Percentiles rank a stretch among this genome's conserved stretches.
Evolutionary conservation across 495 filamentous ascomycete species (phyloP).

Genomic region (Daldinia bambusicola): DNA sequence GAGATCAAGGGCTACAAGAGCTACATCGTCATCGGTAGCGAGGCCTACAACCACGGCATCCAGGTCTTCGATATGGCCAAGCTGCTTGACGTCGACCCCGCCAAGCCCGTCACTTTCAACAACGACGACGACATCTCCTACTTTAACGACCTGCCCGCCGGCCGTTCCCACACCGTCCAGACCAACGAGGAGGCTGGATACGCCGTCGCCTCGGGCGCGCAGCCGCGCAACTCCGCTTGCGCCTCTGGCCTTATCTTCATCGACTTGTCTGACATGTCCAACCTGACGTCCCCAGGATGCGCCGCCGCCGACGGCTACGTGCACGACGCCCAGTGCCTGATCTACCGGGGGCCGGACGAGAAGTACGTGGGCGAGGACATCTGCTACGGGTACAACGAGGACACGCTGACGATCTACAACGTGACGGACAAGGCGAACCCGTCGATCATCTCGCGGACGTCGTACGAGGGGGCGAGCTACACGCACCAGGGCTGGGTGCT

Average conservation of each 20-base stretch:
- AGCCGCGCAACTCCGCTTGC: conserved; percentile 59
- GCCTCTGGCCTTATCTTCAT: conserved; percentile 65
- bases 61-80: conserved; percentile 66
- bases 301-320: conserved; percentile 66
- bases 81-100: conserved; percentile 47
- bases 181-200: conserved; percentile 62
- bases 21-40: conserved; percentile 62
- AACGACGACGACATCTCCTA: conserved; percentile 52
- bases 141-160: conserved; percentile 56
- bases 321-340: conserved; percentile 69
- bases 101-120: conserved; percentile 45
- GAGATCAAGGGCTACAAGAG: conserved; percentile 53
- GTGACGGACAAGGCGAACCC: conserved; percentile 64
- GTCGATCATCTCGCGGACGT: conserved; percentile 63
- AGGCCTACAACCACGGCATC: conserved; percentile 60
- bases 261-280: conserved; percentile 60
- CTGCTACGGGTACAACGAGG: conserved; percentile 70
- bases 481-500: conserved; percentile 71
- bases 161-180: conserved; percentile 64
- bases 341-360: conserved; percentile 66
- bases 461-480: conserved; percentile 67
- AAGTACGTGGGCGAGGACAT: conserved; percentile 65
- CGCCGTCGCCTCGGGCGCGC: conserved; percentile 63
- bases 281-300: conserved; percentile 63
- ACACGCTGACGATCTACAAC: conserved; percentile 63